Evolutionary conservation across 164 flowering plant species (phyloP).

Genomic region (Brasenia schreberi): DNA sequence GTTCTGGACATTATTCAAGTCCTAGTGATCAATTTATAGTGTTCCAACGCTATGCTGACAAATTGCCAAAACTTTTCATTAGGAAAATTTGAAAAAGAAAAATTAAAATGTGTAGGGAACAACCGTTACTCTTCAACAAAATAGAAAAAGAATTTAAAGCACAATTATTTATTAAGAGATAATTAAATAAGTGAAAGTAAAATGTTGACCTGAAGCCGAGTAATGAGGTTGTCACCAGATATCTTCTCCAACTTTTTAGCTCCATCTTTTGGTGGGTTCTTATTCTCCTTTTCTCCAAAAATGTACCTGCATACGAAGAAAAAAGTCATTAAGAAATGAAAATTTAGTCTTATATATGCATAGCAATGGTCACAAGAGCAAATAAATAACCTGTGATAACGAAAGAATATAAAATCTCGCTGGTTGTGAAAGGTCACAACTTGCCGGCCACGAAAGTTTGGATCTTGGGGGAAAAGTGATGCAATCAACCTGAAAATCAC

Average conservation of each 20-base stretch:
- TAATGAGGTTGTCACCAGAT: conserved; percentile 31
- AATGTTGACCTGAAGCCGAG: conserved; percentile 71
- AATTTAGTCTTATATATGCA: background rate
- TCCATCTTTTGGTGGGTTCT: conserved; percentile 29
- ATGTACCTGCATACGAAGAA: conserved; percentile 35
- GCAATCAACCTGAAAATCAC: conserved; percentile 47
- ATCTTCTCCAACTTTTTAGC: background rate
- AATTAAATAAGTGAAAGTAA: too few species aligned
- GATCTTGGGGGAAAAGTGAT: conserved; percentile 80
- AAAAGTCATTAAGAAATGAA: background rate
- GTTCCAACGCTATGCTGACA: too few species aligned
- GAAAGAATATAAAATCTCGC: conserved; percentile 86
- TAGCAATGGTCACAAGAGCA: background rate
- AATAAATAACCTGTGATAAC: conserved; percentile 65
- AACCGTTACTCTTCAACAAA: too few species aligned
- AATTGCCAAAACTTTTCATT: too few species aligned
- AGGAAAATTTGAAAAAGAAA: too few species aligned
- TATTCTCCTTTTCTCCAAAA: conserved; percentile 65
- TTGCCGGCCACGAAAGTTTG: conserved; percentile 76
- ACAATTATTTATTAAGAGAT: background rate
- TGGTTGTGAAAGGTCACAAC: conserved; percentile 96
- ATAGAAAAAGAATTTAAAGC: too few species aligned
- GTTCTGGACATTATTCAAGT: too few species aligned
- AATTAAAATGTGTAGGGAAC: too few species aligned
- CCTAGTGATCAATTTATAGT: too few species aligned